Conservation (phyloP, 2,329 filamentous ascomycete species). For the Epichloe brachyelytri region DNA sequence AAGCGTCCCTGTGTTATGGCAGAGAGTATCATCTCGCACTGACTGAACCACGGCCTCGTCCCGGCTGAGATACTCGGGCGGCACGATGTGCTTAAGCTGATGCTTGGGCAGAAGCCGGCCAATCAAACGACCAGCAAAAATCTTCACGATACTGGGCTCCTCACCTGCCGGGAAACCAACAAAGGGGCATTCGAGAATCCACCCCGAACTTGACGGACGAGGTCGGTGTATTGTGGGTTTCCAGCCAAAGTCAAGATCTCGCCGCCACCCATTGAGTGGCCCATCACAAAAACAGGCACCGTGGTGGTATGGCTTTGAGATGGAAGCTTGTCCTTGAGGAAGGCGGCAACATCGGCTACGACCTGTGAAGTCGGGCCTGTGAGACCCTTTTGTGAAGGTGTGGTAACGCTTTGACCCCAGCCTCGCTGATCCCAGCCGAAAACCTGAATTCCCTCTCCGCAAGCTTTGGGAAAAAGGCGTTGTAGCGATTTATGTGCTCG, state of each 20-base stretch:
- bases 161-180: constrained; percentile 56
- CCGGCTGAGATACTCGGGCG: constrained; percentile 50
- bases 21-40: constrained; percentile 53
- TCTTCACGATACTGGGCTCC: constrained; percentile 49
- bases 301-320: constrained; percentile 15
- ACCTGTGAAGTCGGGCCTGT: constrained; percentile 64
- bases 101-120: constrained; percentile 52
- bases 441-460: constrained; percentile 58
- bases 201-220: constrained; percentile 51
- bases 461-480: constrained; percentile 58
- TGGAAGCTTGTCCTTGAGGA: constrained; percentile 50
- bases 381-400: constrained; percentile 50
- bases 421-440: constrained; percentile 76
- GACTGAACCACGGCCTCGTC: constrained; percentile 50
- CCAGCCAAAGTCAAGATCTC: constrained; percentile 53
- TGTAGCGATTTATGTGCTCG: constrained; percentile 71
- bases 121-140: constrained; percentile 54
- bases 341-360: constrained; percentile 64
- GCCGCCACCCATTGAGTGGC: constrained; percentile 84
- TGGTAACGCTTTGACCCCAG: constrained; percentile 64
- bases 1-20: constrained; percentile 77
- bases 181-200: constrained; percentile 66
- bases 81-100: constrained; percentile 55
- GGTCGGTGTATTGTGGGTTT: constrained; percentile 34
- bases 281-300: constrained; percentile 67